These are phyloP conservation scores for Backusella mclennaniae DNA, from an alignment of 192 early-diverging fungal genomes.

Conservation along the genomic window DNA sequence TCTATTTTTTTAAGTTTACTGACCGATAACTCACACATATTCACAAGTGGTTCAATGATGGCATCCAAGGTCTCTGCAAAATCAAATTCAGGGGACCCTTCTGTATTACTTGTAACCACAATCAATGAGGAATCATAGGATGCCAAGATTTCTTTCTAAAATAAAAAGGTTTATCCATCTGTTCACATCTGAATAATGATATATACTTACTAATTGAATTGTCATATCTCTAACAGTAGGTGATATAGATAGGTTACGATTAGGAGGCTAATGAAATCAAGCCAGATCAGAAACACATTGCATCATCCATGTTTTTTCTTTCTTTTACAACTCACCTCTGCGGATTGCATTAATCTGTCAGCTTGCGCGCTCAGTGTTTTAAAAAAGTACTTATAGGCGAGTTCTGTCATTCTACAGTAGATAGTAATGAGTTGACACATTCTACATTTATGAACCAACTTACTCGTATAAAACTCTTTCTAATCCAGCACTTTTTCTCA, in stretches of 20 bases:
- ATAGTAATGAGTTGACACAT: neutral
- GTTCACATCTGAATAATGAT: neutral
- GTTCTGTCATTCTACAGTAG: conserved; percentile 44
- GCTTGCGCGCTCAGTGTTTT: conserved; percentile 54
- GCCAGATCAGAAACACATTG: neutral
- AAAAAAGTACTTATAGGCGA: conserved; percentile 56
- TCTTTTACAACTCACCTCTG: conserved; percentile 38
- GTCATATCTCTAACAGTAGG: conserved; percentile 65
- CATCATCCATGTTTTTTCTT: neutral
- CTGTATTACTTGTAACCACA: conserved; percentile 36
- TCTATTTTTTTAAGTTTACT: conserved; percentile 54
- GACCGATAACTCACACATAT: conserved; percentile 64
- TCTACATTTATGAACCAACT: conserved; percentile 16
- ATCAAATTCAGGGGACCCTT: conserved; percentile 44
- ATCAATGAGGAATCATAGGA: conserved; percentile 76
- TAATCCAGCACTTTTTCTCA: conserved; percentile 54
- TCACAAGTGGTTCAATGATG: conserved; percentile 70
- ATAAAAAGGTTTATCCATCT: neutral
- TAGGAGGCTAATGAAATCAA: conserved; percentile 44
- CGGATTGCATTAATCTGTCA: conserved; percentile 41
- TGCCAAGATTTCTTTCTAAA: conserved; percentile 71
- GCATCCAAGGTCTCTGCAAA: conserved; percentile 67
- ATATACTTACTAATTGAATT: conserved; percentile 57
- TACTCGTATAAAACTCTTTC: conserved; percentile 57
- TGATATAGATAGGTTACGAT: conserved; percentile 57